phyloP scores from a whole-genome alignment of 495 filamentous ascomycete species.

The Halenospora varia region DNA sequence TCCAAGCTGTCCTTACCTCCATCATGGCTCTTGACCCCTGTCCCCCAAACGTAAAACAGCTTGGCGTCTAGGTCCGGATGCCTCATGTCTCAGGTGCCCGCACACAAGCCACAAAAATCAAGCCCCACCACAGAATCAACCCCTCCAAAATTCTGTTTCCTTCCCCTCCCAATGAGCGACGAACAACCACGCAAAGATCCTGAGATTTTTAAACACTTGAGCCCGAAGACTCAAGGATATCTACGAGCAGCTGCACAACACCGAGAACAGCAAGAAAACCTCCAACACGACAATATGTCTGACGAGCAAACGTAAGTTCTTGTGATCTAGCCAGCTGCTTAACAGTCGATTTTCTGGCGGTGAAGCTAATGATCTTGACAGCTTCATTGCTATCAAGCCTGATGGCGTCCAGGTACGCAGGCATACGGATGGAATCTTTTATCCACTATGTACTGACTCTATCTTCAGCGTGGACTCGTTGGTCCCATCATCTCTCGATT shows the following conservation, averaged over 20 bases:
- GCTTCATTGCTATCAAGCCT: conserved; percentile 99
- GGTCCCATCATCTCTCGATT: conserved; percentile 96
- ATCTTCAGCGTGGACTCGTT: conserved; percentile 81
- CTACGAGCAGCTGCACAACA: conserved; percentile 34
- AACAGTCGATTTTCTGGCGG: conserved; percentile 18
- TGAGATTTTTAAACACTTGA: conserved; percentile 41
- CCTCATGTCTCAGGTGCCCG: conserved; percentile 1
- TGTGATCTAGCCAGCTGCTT: background rate
- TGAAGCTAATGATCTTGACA: conserved; percentile 50
- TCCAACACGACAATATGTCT: conserved; percentile 64
- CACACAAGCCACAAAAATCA: conserved; percentile 21
- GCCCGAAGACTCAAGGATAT: conserved; percentile 42
- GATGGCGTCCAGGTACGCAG: conserved; percentile 92
- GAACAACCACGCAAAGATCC: conserved; percentile 32
- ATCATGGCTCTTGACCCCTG: background rate
- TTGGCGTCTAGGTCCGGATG: conserved; percentile 3
- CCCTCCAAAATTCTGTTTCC: conserved; percentile 16
- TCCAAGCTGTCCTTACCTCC: conserved; percentile 18
- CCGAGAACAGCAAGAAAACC: conserved; percentile 30
- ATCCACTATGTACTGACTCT: conserved; percentile 13
- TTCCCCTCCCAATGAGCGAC: conserved; percentile 12
- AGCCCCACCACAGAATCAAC: conserved; percentile 26
- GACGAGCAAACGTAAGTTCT: conserved; percentile 87
- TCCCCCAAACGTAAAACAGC: conserved; percentile 1
- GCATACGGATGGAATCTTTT: background rate